These are phyloP conservation scores for Hirsutella thompsonii DNA, from an alignment of 2,329 filamentous ascomycete species.

Conservation along the genomic window DNA sequence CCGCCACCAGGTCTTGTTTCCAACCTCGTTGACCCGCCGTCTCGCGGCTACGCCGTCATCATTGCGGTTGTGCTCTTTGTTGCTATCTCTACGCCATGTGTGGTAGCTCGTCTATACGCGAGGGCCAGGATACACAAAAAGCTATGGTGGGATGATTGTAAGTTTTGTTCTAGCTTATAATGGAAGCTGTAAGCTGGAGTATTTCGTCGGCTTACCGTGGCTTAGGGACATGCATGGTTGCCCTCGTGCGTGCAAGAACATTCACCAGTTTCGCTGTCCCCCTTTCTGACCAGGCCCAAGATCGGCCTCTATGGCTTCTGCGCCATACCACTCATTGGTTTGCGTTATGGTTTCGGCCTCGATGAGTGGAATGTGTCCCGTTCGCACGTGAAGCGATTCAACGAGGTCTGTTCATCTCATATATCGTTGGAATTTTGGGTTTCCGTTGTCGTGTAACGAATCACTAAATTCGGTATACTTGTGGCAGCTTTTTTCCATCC, in stretches of 20 bases:
- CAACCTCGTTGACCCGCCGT: not conserved
- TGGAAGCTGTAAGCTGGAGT: not conserved
- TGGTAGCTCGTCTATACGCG: not conserved
- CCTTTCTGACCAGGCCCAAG: not conserved
- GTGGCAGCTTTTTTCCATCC: not conserved
- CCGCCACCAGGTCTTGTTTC: not conserved
- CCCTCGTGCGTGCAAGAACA: not conserved
- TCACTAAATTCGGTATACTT: too few species aligned
- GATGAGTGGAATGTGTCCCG: not conserved
- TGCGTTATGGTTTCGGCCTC: not conserved
- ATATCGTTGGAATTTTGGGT: too few species aligned
- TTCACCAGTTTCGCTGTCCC: too few species aligned
- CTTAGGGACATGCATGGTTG: not conserved
- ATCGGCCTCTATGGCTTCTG: not conserved
- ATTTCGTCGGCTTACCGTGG: not conserved
- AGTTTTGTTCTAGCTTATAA: too few species aligned
- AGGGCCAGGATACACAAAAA: not conserved
- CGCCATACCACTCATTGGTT: not conserved
- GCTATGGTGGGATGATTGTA: slow-evolving; percentile 1
- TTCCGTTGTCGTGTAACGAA: too few species aligned
- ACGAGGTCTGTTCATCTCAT: not conserved
- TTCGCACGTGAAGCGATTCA: not conserved
- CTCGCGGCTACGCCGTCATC: not conserved
- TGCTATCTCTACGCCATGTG: not conserved
- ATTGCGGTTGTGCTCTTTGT: not conserved